phyloP scores from a whole-genome alignment of 768 basidiomycete species.

The Calocybe cyanea region DNA sequence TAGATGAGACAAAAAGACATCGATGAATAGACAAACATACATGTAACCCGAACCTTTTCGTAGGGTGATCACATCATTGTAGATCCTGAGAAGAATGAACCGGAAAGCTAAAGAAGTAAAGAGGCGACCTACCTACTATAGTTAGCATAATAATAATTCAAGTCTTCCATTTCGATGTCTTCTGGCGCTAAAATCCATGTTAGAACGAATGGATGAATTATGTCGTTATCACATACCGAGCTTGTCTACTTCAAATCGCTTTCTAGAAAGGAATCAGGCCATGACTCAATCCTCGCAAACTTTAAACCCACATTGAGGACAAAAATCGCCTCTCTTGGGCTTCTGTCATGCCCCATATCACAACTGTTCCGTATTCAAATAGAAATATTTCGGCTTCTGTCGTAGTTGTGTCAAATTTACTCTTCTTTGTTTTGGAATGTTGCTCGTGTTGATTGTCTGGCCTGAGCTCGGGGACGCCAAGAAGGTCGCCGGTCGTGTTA shows the following conservation, averaged over 20 bases:
- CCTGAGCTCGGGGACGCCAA: constrained; percentile 72
- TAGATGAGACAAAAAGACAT: background rate
- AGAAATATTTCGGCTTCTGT: constrained; percentile 87
- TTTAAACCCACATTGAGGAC: constrained; percentile 72
- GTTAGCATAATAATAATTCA: constrained; percentile 96
- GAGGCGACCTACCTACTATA: constrained; percentile 75
- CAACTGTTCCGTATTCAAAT: constrained; percentile 92
- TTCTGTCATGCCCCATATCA: constrained; percentile 98
- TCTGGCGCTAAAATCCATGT: constrained; percentile 55
- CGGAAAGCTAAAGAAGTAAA: constrained; percentile 1
- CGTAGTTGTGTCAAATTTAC: constrained; percentile 63
- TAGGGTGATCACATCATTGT: constrained; percentile 95
- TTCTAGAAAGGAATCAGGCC: constrained; percentile 43
- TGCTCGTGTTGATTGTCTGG: constrained; percentile 29
- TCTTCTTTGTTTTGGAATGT: constrained; percentile 42
- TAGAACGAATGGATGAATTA: constrained; percentile 8
- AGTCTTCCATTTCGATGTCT: constrained; percentile 92
- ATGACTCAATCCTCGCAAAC: constrained; percentile 2
- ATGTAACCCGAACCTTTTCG: constrained; percentile 95
- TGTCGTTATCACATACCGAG: constrained; percentile 45
- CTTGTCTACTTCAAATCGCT: constrained; percentile 91
- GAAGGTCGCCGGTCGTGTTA: constrained; percentile 62
- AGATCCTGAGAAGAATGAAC: constrained; percentile 53
- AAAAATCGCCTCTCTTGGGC: constrained; percentile 87
- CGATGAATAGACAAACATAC: constrained; percentile 42